phyloP scores from a whole-genome alignment of 257 asterid species.

The Gynochthodes officinalis region DNA sequence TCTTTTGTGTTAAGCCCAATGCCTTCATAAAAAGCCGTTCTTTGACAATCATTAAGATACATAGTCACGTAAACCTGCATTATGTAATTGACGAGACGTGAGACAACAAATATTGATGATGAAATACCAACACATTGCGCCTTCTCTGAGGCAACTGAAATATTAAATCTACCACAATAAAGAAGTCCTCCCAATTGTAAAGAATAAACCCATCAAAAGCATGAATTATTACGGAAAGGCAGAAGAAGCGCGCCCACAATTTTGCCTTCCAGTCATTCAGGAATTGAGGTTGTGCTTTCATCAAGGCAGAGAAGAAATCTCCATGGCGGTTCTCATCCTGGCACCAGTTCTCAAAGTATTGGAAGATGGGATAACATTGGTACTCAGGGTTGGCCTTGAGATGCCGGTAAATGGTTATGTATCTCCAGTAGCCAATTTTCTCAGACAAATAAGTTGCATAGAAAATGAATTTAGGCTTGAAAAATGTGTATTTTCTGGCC shows the following conservation, averaged over 20 bases:
- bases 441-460: conserved; percentile 44
- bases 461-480: conserved; percentile 97
- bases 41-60: conserved; percentile 88
- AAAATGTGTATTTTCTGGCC: conserved; percentile 94
- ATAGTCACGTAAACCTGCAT: conserved; percentile 91
- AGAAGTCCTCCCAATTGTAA: too few species aligned
- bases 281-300: conserved; percentile 99
- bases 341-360: conserved; percentile 99
- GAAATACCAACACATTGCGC: too few species aligned
- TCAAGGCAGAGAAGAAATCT: conserved; percentile 97
- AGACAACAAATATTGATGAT: neutral
- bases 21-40: conserved; percentile 89
- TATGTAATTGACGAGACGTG: conserved; percentile 6
- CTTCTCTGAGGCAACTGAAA: neutral
- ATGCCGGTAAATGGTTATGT: conserved; percentile 94
- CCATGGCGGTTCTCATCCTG: conserved; percentile 99
- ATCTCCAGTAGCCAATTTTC: conserved; percentile 99
- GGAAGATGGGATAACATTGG: conserved; percentile 95
- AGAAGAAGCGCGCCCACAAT: conserved; percentile 97
- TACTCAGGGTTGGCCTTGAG: conserved; percentile 87
- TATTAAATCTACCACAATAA: too few species aligned
- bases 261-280: conserved; percentile 99
- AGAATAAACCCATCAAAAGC: neutral
- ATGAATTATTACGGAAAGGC: conserved; percentile 65
- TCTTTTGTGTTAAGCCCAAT: conserved; percentile 90